These are phyloP conservation scores for Xylaria palmicola DNA, from an alignment of 495 filamentous ascomycete genomes.

Conservation along the genomic window DNA sequence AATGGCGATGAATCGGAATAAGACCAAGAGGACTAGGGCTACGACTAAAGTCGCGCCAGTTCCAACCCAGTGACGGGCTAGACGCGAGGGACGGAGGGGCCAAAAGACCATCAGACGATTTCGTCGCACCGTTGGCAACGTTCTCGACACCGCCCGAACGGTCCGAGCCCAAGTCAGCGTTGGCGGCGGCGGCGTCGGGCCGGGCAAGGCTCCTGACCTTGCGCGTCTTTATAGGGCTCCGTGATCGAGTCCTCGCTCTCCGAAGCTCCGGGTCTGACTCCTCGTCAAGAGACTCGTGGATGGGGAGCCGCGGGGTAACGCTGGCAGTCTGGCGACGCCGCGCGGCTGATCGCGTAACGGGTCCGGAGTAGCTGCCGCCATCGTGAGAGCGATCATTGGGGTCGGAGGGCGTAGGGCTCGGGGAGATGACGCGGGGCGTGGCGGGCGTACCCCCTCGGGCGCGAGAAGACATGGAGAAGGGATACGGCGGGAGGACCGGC, in stretches of 20 bases:
- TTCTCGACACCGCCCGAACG: not conserved
- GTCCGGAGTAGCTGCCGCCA: conserved; percentile 57
- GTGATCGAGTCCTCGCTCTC: conserved; percentile 48
- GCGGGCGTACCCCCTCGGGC: conserved; percentile 51
- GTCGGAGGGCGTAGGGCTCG: conserved; percentile 65
- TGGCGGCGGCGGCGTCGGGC: conserved; percentile 25
- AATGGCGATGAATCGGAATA: conserved; percentile 86
- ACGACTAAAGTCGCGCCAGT: conserved; percentile 78
- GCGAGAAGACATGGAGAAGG: conserved; percentile 41
- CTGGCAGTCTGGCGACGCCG: conserved; percentile 43
- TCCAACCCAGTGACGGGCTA: conserved; percentile 46
- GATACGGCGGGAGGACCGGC: conserved; percentile 47
- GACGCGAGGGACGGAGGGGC: conserved; percentile 57
- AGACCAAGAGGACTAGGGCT: conserved; percentile 89
- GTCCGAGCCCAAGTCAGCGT: not conserved
- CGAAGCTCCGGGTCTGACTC: conserved; percentile 44
- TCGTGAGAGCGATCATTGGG: conserved; percentile 42
- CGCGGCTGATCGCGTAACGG: conserved; percentile 63
- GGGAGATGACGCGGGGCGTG: conserved; percentile 70
- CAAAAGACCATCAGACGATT: conserved; percentile 64
- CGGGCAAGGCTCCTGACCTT: conserved; percentile 49
- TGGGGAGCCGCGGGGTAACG: conserved; percentile 29
- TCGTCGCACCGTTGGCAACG: conserved; percentile 33
- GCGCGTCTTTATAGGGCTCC: conserved; percentile 51
- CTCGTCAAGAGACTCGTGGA: conserved; percentile 39